Conservation (phyloP, 371 early-diverging fungal species). For the Chytridium lagenaria region DNA sequence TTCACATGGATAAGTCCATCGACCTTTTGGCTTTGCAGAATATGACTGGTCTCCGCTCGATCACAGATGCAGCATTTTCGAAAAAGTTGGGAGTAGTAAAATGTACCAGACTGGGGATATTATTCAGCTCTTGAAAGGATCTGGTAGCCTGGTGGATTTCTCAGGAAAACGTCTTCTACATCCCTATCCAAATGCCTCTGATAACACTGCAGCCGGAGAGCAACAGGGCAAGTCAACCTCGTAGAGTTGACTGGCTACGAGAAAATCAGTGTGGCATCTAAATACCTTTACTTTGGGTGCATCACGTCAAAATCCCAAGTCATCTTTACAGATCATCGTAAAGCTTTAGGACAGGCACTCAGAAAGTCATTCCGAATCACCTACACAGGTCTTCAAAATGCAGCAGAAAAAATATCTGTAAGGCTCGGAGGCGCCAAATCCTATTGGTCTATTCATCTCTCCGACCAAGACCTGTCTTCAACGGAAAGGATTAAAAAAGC, state of each 20-base stretch:
- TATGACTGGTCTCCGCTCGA: not conserved
- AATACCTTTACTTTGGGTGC: not conserved
- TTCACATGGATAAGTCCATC: no score
- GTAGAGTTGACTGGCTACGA: not conserved
- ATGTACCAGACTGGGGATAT: no score
- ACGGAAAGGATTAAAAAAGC: not conserved
- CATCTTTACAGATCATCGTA: not conserved
- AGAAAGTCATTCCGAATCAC: not conserved
- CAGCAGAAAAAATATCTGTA: not conserved
- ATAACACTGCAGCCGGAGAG: no score
- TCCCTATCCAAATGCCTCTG: no score
- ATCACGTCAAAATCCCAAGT: not conserved
- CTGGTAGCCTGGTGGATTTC: no score
- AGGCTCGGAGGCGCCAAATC: not conserved
- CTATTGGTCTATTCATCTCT: not conserved
- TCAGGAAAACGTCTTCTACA: no score
- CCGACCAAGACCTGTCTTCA: not conserved
- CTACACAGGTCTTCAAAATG: not conserved
- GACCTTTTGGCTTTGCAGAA: not conserved
- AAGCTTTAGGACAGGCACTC: not conserved
- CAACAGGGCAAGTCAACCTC: no score
- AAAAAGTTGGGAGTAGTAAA: no score
- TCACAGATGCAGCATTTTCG: no score
- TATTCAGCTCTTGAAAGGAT: no score
- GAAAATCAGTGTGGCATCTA: not conserved